Evolutionary conservation across 257 asterid genomes (phyloP), one percentile per base, ranked within the genome.

Genomic region (Nicotiana otophora): DNA sequence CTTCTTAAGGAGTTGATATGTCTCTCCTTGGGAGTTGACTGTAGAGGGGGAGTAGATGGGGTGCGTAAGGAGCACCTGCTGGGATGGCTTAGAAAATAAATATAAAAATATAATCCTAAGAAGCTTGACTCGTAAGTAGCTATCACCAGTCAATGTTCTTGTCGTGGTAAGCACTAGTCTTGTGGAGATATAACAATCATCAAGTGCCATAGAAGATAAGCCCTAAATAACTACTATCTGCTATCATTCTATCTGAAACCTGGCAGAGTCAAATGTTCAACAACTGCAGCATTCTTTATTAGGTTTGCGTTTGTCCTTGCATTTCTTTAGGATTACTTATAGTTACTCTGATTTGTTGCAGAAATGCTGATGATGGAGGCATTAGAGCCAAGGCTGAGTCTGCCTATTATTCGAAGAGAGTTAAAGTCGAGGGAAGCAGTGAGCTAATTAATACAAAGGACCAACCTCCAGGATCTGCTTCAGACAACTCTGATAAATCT

Each of bases 301-400:
- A 51, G 8, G 46, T 75, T 75, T 64, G 53, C 26, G n/a, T 61
- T 42, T 53, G 30, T 33, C 66, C 77, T 68, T 76, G 28, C 82
- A 66, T 81, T 19, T 58, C 66, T 62, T 51, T 69, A 11, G n/a
- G n/a, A 81, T 79, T 69, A 82, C 84, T 66, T 65, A 39, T 65
- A 75, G 34, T 36, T 36, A 64, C 36, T 53, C 33, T 84, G 83
- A 23, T 61, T 62, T 81, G 81, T 79, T 78, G 66, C 83, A 93
- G 97, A 88, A 84, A 88, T 86, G 91, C 84, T 36, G 88, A 81
- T 65, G 89, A 77, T 70, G 91, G 87, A 81, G 90, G 87, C 81
- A 80, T 70, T 86, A 90, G 90, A 90, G 83, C 89, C 83, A 85
- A 81, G 65, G 42, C 42, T 65, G 92, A 86, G 63, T 87, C 81